phyloP scores from a whole-genome alignment of 805 yeast genomes.

The Millerozyma acaciae region DNA sequence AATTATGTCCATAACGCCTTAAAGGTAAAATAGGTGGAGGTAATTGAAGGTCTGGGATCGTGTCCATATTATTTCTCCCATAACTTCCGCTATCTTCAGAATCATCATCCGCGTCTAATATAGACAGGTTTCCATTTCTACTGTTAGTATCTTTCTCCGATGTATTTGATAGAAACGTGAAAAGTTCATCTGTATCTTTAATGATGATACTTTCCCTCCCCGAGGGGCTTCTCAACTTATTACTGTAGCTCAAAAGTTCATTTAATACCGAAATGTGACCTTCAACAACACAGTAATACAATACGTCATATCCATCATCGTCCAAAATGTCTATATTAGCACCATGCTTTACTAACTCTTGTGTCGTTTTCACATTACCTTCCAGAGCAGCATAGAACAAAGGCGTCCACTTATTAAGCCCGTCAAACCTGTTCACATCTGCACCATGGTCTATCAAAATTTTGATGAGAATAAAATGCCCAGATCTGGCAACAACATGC shows the following conservation, averaged over 20 bases:
- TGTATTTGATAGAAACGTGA: neutral
- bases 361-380: slow-evolving; percentile 71
- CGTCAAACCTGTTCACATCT: slow-evolving; percentile 74
- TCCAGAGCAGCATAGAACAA: slow-evolving; percentile 85
- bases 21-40: slow-evolving; percentile 97
- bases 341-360: slow-evolving; percentile 64
- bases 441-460: slow-evolving; percentile 67
- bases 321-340: slow-evolving; percentile 69
- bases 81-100: slow-evolving; percentile 37
- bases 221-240: neutral
- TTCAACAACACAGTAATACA: slow-evolving; percentile 90
- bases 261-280: slow-evolving; percentile 84
- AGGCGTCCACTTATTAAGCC: slow-evolving; percentile 91
- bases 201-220: neutral
- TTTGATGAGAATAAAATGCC: slow-evolving; percentile 66
- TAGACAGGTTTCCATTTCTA: slow-evolving; percentile 12
- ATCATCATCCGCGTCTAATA: slow-evolving; percentile 27
- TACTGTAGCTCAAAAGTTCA: slow-evolving; percentile 48
- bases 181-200: slow-evolving; percentile 1
- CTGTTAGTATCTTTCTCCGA: neutral
- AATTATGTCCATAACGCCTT: slow-evolving; percentile 92
- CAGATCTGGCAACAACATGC: slow-evolving; percentile 84
- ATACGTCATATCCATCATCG: slow-evolving; percentile 73
- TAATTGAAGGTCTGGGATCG: slow-evolving; percentile 83
- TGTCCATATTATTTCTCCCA: slow-evolving; percentile 47